phyloP scores from a whole-genome alignment of 805 yeast species.

The Candida wancherniae region DNA sequence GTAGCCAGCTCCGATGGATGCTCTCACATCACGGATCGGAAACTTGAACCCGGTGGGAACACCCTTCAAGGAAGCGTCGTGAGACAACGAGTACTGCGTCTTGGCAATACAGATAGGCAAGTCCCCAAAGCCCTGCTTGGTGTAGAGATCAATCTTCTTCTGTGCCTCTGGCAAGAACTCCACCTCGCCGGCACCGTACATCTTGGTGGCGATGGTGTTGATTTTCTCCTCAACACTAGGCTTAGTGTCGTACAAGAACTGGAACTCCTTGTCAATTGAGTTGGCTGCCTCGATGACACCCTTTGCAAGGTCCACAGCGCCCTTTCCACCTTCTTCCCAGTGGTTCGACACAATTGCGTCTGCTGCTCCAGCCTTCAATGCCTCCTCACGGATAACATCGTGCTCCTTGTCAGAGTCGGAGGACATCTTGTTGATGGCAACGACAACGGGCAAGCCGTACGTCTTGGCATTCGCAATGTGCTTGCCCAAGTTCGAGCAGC shows the following conservation, averaged over 20 bases:
- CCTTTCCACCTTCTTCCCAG: conserved; percentile 84
- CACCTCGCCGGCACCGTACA: conserved; percentile 75
- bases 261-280: conserved; percentile 38
- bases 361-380: conserved; percentile 71
- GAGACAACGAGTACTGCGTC: conserved; percentile 81
- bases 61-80: conserved; percentile 77
- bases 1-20: conserved; percentile 80
- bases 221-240: conserved; percentile 59
- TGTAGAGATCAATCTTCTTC: conserved; percentile 61
- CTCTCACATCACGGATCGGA: conserved; percentile 78
- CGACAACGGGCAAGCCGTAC: conserved; percentile 75
- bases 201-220: conserved; percentile 59
- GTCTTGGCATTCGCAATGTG: conserved; percentile 68
- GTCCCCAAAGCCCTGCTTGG: conserved; percentile 69
- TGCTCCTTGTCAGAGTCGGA: conserved; percentile 68
- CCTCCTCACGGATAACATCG: conserved; percentile 59
- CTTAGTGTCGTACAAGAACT: conserved; percentile 58
- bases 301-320: conserved; percentile 69
- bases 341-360: conserved; percentile 80
- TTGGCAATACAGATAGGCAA: conserved; percentile 82
- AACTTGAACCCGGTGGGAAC: conserved; percentile 76
- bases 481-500: conserved; percentile 71
- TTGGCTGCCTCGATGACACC: conserved; percentile 63
- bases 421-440: conserved; percentile 75
- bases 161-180: conserved; percentile 68